phyloP scores from a whole-genome alignment of 768 basidiomycete genomes.

The Podaxis sp. region DNA sequence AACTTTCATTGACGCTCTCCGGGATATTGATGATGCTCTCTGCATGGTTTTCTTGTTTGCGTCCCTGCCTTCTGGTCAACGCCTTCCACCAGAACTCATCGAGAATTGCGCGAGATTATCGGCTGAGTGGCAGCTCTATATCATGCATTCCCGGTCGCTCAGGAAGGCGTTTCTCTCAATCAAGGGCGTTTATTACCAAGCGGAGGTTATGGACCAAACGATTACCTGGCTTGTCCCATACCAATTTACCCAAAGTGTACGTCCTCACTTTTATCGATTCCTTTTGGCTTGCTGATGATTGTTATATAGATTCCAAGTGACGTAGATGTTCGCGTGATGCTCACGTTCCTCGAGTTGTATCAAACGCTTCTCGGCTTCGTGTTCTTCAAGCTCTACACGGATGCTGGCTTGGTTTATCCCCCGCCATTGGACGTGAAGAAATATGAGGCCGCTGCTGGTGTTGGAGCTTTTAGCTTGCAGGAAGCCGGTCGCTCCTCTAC shows the following conservation, averaged over 20 bases:
- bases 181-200: constrained; percentile 98
- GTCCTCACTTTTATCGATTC: constrained; percentile 22
- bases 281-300: constrained; percentile 3
- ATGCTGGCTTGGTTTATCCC: constrained; percentile 90
- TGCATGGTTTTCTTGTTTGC: constrained; percentile 95
- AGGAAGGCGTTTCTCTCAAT: constrained; percentile 94
- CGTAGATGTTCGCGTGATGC: constrained; percentile 96
- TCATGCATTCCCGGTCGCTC: constrained; percentile 82
- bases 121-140: constrained; percentile 95
- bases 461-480: constrained; percentile 84
- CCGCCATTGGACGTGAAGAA: constrained; percentile 82
- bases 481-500: constrained; percentile 31
- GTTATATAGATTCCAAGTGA: constrained; percentile 78
- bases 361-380: constrained; percentile 95
- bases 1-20: constrained; percentile 91
- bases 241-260: constrained; percentile 92
- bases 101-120: constrained; percentile 89
- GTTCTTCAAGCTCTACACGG: constrained; percentile 98
- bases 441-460: constrained; percentile 82
- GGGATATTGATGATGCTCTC: constrained; percentile 96
- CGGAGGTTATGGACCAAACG: constrained; percentile 88
- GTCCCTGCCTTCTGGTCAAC: constrained; percentile 81
- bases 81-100: constrained; percentile 78
- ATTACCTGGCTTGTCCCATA: constrained; percentile 98
- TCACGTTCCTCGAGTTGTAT: constrained; percentile 97